A percentile compares a stretch with the other conserved stretches of the same genome.
phyloP scores from a whole-genome alignment of 169 alveolate species.

The Neospora caninum region DNA sequence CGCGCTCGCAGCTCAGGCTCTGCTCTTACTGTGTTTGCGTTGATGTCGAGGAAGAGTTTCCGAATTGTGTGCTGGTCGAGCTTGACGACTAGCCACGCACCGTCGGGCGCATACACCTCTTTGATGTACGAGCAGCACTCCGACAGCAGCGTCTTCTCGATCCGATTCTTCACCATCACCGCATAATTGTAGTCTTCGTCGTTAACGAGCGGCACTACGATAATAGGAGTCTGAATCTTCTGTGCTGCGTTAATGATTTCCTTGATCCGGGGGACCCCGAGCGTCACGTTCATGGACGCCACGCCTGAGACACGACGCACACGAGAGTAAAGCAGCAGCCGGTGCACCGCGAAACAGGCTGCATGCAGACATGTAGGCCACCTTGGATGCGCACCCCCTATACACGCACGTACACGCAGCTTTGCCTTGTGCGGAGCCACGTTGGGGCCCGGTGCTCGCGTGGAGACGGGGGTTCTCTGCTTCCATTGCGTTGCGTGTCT shows the following conservation, averaged over 20 bases:
- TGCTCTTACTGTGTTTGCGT: constrained; percentile 81
- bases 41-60: constrained; percentile 85
- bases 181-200: constrained; percentile 80
- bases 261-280: constrained; percentile 99
- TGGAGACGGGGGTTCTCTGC: too few relatives aligned
- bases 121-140: constrained; percentile 86
- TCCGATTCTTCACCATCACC: constrained; percentile 84
- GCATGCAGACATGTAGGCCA: background rate
- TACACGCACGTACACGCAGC: too few relatives aligned
- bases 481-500: too few relatives aligned
- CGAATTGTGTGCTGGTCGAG: constrained; percentile 87
- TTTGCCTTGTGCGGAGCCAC: too few relatives aligned
- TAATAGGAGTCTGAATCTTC: constrained; percentile 95
- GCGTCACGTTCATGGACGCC: constrained; percentile 95
- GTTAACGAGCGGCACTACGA: constrained; percentile 86
- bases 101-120: constrained; percentile 91
- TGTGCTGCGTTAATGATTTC: constrained; percentile 98
- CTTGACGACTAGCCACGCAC: constrained; percentile 89
- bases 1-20: too few relatives aligned
- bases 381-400: too few relatives aligned
- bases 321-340: background rate
- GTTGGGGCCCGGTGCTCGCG: too few relatives aligned
- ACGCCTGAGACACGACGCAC: constrained; percentile 47
- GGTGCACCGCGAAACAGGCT: too few relatives aligned
- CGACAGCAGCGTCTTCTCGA: constrained; percentile 80